These are phyloP conservation scores for Takashimella koratensis DNA, from an alignment of 1,284 basidiomycete species.

Conservation along the genomic window DNA sequence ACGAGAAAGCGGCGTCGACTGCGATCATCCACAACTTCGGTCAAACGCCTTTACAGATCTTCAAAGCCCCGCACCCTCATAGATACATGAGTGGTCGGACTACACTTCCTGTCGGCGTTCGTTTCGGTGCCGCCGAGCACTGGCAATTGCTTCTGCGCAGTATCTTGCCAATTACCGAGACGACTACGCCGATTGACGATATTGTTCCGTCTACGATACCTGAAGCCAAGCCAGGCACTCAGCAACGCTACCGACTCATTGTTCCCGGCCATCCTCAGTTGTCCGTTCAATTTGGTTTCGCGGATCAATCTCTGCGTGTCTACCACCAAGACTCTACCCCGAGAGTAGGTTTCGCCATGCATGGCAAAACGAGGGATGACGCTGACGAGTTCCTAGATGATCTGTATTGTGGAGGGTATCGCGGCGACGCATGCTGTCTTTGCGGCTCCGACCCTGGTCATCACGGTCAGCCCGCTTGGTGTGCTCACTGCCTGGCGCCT, in stretches of 20 bases:
- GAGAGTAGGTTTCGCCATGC: constrained; percentile 52
- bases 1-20: constrained; percentile 85
- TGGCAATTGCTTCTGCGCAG: constrained; percentile 45
- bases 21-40: constrained; percentile 96
- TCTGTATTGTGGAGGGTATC: constrained; percentile 69
- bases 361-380: constrained; percentile 1
- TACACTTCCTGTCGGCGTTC: constrained; percentile 63
- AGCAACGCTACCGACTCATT: constrained; percentile 26
- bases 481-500: constrained; percentile 75
- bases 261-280: constrained; percentile 21
- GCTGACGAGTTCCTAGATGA: constrained; percentile 53
- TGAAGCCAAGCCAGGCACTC: constrained; percentile 27
- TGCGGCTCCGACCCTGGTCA: constrained; percentile 64
- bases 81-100: constrained; percentile 66
- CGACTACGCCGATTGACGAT: constrained; percentile 61
- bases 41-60: constrained; percentile 86
- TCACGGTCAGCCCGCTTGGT: constrained; percentile 72
- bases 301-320: constrained; percentile 35
- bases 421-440: constrained; percentile 71
- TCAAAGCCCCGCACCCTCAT: constrained; percentile 72
- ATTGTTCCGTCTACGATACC: constrained; percentile 17
- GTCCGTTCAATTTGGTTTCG: constrained; percentile 45
- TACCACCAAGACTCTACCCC: constrained; percentile 54
- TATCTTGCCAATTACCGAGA: constrained; percentile 48
- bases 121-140: constrained; percentile 72